Conservation (phyloP, 139 green algal genomes). For the Edaphochlamys debaryana region DNA sequence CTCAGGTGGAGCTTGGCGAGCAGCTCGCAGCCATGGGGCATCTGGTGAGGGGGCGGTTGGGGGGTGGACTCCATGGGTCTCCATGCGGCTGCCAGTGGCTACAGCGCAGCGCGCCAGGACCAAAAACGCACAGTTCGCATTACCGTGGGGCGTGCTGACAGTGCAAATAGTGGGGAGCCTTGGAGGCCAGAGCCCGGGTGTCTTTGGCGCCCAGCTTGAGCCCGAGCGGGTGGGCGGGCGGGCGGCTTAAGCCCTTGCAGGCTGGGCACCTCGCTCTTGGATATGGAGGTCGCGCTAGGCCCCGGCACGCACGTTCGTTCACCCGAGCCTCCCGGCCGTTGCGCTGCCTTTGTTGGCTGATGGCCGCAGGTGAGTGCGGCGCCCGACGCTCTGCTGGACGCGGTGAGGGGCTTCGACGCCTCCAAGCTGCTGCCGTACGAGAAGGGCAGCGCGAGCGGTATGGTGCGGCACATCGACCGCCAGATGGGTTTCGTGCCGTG, state of each 20-base stretch:
- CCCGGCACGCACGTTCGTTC: neutral
- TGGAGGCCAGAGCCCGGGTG: too few species aligned
- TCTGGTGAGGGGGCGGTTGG: conserved; percentile 42
- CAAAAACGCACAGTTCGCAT: too few species aligned
- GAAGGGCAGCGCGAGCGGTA: conserved; percentile 52
- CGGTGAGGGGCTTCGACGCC: conserved; percentile 51
- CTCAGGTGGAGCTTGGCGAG: conserved; percentile 63
- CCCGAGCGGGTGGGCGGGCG: too few species aligned
- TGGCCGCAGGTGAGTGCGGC: conserved; percentile 51
- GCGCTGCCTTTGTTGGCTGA: neutral
- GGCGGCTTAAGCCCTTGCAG: neutral
- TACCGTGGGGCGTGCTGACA: neutral
- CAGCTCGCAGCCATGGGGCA: conserved; percentile 67
- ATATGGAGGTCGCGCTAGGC: neutral
- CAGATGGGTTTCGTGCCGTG: conserved; percentile 15
- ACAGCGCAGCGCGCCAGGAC: neutral
- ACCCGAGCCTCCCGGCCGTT: neutral
- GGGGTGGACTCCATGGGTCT: neutral
- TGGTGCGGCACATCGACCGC: conserved; percentile 54
- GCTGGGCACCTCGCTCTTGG: neutral
- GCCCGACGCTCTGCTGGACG: conserved; percentile 52
- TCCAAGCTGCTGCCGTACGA: conserved; percentile 57
- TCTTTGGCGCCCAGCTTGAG: too few species aligned
- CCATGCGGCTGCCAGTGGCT: too few species aligned
- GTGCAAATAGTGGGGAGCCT: neutral